Percentiles rank a stretch among this genome's conserved stretches.
Conservation (phyloP, 352 stramenopile genomes). For the Lagenidium giganteum region DNA sequence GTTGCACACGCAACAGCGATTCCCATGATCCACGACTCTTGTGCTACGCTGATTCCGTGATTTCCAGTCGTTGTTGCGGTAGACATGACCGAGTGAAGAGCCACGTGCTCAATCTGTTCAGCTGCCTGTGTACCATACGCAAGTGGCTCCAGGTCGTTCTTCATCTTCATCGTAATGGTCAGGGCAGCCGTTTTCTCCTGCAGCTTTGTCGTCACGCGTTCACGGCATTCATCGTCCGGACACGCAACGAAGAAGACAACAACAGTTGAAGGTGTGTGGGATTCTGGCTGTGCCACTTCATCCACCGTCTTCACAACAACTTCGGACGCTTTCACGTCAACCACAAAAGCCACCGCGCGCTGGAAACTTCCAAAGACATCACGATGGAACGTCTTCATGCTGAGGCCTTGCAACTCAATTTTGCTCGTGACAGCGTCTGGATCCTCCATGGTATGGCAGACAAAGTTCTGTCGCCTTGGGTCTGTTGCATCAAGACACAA, state of each 20-base stretch:
- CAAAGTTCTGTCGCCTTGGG: slow-evolving; percentile 22
- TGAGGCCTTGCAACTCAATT: slow-evolving; percentile 13
- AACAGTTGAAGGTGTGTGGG: neutral
- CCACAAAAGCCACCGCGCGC: slow-evolving; percentile 10
- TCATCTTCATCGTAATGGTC: slow-evolving; percentile 20
- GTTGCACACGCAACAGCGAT: slow-evolving; percentile 3
- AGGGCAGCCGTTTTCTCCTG: slow-evolving; percentile 11
- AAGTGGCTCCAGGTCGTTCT: slow-evolving; percentile 6
- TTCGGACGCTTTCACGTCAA: neutral
- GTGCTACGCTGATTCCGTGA: neutral
- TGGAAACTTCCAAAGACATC: slow-evolving; percentile 14
- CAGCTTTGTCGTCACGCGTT: slow-evolving; percentile 1
- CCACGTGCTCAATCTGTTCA: slow-evolving; percentile 15
- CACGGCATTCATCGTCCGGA: slow-evolving; percentile 12
- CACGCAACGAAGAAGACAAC: slow-evolving; percentile 16
- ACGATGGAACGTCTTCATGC: slow-evolving; percentile 12
- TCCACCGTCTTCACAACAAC: slow-evolving; percentile 17
- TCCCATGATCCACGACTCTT: neutral
- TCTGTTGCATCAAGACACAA: slow-evolving; percentile 27
- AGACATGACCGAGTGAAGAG: slow-evolving; percentile 9
- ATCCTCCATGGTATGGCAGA: slow-evolving; percentile 24
- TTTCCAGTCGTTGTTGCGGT: neutral
- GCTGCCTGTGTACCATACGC: slow-evolving; percentile 11
- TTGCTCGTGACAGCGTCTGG: slow-evolving; percentile 22
- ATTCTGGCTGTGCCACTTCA: neutral